These are phyloP conservation scores for Arthrobotrys musiformis DNA, from an alignment of 2,329 filamentous ascomycete species.

Conservation along the genomic window DNA sequence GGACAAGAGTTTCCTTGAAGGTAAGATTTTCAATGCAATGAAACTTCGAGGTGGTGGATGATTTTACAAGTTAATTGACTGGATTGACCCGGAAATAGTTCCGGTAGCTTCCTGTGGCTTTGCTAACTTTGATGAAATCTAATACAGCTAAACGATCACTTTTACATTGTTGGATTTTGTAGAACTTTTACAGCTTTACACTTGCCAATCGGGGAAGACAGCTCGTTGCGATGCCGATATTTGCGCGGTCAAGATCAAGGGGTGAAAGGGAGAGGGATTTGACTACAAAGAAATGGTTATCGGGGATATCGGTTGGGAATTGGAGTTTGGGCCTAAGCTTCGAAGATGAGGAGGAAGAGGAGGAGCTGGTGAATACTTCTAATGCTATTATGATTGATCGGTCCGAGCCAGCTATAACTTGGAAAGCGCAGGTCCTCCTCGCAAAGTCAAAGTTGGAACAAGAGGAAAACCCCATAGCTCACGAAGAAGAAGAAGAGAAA, in stretches of 20 bases:
- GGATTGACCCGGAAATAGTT: neutral
- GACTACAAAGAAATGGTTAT: slow-evolving; percentile 38
- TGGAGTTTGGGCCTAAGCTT: slow-evolving; percentile 41
- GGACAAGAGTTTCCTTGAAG: slow-evolving; percentile 9
- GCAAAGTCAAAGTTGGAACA: slow-evolving; percentile 22
- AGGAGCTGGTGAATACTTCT: slow-evolving; percentile 26
- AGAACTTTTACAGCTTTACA: neutral
- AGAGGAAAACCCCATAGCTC: neutral
- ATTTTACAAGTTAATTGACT: slow-evolving; percentile 3
- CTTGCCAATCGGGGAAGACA: too few species aligned
- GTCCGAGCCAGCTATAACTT: slow-evolving; percentile 28
- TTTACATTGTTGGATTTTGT: slow-evolving; percentile 22
- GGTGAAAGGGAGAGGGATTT: slow-evolving; percentile 33
- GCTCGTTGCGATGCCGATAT: slow-evolving; percentile 43
- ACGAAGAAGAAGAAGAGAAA: slow-evolving; percentile 4
- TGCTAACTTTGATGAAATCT: slow-evolving; percentile 37
- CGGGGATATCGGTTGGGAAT: slow-evolving; percentile 43
- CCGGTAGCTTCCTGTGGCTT: neutral
- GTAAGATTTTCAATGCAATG: too few species aligned
- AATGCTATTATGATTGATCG: slow-evolving; percentile 52
- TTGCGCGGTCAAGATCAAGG: slow-evolving; percentile 38
- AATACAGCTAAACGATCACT: too few species aligned
- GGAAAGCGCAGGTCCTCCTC: slow-evolving; percentile 27
- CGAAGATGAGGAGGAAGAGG: slow-evolving; percentile 35
- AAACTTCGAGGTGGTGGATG: neutral